A percentile compares a stretch with the other conserved stretches of the same genome.
Conservation (phyloP, 768 basidiomycete genomes). For the Neoboletus subvelutipes region DNA sequence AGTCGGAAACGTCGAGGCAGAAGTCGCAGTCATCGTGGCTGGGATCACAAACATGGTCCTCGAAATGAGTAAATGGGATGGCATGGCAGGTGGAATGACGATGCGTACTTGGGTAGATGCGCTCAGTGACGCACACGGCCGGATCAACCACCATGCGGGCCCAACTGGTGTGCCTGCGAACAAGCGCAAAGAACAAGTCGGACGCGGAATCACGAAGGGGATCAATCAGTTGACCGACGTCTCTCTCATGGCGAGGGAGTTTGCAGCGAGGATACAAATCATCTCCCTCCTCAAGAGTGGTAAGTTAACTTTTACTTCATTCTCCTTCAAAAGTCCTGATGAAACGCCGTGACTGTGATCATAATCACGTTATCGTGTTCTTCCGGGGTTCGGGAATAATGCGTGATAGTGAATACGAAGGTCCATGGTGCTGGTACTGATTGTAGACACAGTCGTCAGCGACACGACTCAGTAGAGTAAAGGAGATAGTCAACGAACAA, state of each 20-base stretch:
- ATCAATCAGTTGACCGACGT: no score
- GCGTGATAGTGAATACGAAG: constrained; percentile 37
- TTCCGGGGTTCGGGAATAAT: constrained; percentile 14
- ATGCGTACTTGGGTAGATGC: constrained; percentile 55
- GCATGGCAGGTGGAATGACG: constrained; percentile 55
- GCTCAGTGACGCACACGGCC: constrained; percentile 42
- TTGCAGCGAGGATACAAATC: constrained; percentile 54
- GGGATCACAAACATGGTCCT: constrained; percentile 55
- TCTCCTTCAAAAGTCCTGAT: no score
- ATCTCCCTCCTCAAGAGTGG: constrained; percentile 52
- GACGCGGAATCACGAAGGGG: no score
- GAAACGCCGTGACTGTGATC: no score
- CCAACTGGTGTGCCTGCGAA: no score
- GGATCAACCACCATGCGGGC: constrained; percentile 18
- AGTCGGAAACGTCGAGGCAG: constrained; percentile 46
- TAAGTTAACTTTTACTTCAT: no score
- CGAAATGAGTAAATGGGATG: constrained; percentile 56
- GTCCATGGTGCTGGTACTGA: constrained; percentile 48
- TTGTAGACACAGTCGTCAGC: constrained; percentile 6
- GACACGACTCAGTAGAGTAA: no score
- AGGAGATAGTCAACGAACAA: no score
- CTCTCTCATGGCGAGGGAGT: constrained; percentile 51
- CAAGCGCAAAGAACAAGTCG: no score
- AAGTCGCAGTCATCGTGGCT: constrained; percentile 49
- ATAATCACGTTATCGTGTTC: no score